Conservation (phyloP, 2,329 filamentous ascomycete genomes). For the Beauveria varroae region DNA sequence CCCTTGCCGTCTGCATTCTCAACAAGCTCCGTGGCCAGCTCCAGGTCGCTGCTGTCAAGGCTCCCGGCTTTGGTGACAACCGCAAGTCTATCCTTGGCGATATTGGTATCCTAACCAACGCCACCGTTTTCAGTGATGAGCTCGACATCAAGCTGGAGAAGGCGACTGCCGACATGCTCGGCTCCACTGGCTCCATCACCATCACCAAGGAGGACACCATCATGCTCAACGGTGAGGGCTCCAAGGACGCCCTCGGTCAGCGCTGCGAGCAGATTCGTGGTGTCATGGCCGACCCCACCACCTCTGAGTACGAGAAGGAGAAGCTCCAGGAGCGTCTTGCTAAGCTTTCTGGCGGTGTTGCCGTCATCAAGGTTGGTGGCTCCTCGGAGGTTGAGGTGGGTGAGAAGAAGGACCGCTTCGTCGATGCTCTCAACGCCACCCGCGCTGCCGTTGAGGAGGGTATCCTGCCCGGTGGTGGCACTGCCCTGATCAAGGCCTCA, state of each 20-base stretch:
- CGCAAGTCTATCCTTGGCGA: slow-evolving; percentile 99
- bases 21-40: slow-evolving; percentile 99
- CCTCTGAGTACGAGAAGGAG: slow-evolving; percentile 99
- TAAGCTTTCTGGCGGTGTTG: slow-evolving; percentile 97
- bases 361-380: slow-evolving; percentile 98
- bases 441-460: slow-evolving; percentile 98
- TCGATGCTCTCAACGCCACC: slow-evolving; percentile 95
- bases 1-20: slow-evolving; percentile 95
- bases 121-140: slow-evolving; percentile 96
- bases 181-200: slow-evolving; percentile 94
- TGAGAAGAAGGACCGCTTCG: slow-evolving; percentile 99
- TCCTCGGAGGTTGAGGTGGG: slow-evolving; percentile 96
- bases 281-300: slow-evolving; percentile 87
- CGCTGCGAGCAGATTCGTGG: slow-evolving; percentile 99
- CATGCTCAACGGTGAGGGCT: slow-evolving; percentile 91
- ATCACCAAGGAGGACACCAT: slow-evolving; percentile 99
- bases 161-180: slow-evolving; percentile 90
- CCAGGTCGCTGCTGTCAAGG: slow-evolving; percentile 97
- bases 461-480: slow-evolving; percentile 97
- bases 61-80: slow-evolving; percentile 98
- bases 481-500: slow-evolving; percentile 93
- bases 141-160: slow-evolving; percentile 99
- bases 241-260: slow-evolving; percentile 88
- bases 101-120: slow-evolving; percentile 90
- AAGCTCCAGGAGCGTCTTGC: slow-evolving; percentile 99